These are phyloP conservation scores for Acer campestre DNA, from an alignment of 345 rosid species.

Conservation along the genomic window DNA sequence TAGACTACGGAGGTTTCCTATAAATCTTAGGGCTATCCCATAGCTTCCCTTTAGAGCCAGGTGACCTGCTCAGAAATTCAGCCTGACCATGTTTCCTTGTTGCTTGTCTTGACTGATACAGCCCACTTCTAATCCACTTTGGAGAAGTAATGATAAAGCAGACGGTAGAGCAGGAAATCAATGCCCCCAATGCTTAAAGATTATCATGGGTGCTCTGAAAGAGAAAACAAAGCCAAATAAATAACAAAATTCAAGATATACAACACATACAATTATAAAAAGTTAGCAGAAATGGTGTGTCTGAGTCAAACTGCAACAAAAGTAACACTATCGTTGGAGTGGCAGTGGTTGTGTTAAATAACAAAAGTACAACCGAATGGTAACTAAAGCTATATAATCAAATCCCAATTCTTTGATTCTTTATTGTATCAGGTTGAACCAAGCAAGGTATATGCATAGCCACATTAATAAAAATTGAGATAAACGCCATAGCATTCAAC, in stretches of 20 bases:
- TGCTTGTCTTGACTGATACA: slow-evolving; percentile 17
- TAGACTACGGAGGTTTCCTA: slow-evolving; percentile 47
- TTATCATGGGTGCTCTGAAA: slow-evolving; percentile 77
- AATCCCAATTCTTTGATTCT: not conserved
- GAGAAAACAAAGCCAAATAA: slow-evolving; percentile 7
- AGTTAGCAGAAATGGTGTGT: no score
- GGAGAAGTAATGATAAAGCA: slow-evolving; percentile 39
- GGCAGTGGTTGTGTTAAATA: not conserved
- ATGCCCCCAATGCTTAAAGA: slow-evolving; percentile 51
- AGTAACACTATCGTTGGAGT: not conserved
- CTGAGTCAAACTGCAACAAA: not conserved
- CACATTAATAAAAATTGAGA: not conserved
- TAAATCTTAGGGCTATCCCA: slow-evolving; percentile 47
- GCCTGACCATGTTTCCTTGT: slow-evolving; percentile 45
- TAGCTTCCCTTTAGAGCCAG: slow-evolving; percentile 43
- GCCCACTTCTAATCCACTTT: slow-evolving; percentile 32
- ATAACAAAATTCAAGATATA: slow-evolving; percentile 3
- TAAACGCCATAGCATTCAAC: not conserved
- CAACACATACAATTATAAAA: not conserved
- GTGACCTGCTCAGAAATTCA: slow-evolving; percentile 70
- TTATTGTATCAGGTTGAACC: not conserved
- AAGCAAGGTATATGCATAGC: not conserved
- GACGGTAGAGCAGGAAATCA: slow-evolving; percentile 37
- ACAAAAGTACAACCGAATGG: not conserved
- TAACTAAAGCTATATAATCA: not conserved